phyloP scores from a whole-genome alignment of 2,329 filamentous ascomycete species.

The Curvularia spicifera region DNA sequence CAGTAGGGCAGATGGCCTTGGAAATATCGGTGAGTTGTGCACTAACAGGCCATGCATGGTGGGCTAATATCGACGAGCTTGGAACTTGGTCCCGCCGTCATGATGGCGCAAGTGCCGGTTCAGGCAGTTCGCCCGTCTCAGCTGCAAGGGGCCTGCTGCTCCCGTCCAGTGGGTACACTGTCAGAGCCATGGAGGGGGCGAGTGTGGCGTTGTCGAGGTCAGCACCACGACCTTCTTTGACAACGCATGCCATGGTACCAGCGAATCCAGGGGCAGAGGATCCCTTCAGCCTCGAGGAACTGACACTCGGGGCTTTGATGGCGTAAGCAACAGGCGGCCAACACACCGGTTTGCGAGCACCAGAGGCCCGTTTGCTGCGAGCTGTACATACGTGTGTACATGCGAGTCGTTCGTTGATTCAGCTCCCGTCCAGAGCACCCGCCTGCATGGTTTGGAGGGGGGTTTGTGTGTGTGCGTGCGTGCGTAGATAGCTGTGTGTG shows the following conservation, averaged over 20 bases:
- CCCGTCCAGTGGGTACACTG: constrained; percentile 23
- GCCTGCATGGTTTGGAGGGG: constrained; percentile 18
- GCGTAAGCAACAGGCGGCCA: constrained; percentile 17
- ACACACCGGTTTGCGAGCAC: too few species aligned
- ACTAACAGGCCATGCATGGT: constrained; percentile 30
- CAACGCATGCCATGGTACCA: constrained; percentile 21
- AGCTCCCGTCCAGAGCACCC: constrained; percentile 9
- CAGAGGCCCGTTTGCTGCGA: neutral
- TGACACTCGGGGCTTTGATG: constrained; percentile 20
- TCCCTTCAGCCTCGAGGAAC: constrained; percentile 9
- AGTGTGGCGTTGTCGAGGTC: constrained; percentile 33
- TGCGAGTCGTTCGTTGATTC: constrained; percentile 8
- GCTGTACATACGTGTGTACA: neutral
- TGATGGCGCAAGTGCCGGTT: constrained; percentile 30
- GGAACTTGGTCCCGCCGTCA: constrained; percentile 34
- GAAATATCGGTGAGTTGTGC: constrained; percentile 42
- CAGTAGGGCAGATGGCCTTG: constrained; percentile 30
- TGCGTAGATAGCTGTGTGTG: constrained; percentile 2
- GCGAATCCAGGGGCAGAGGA: constrained; percentile 23
- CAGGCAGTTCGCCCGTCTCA: constrained; percentile 38
- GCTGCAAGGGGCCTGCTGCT: constrained; percentile 32
- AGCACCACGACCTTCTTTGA: constrained; percentile 24
- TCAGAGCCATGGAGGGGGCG: constrained; percentile 18
- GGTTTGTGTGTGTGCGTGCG: neutral
- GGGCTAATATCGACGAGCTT: constrained; percentile 37